Evolutionary conservation across 192 early-diverging fungal genomes (phyloP), one percentile per base, ranked within the genome.

Genomic region (Coemansia sp.): DNA sequence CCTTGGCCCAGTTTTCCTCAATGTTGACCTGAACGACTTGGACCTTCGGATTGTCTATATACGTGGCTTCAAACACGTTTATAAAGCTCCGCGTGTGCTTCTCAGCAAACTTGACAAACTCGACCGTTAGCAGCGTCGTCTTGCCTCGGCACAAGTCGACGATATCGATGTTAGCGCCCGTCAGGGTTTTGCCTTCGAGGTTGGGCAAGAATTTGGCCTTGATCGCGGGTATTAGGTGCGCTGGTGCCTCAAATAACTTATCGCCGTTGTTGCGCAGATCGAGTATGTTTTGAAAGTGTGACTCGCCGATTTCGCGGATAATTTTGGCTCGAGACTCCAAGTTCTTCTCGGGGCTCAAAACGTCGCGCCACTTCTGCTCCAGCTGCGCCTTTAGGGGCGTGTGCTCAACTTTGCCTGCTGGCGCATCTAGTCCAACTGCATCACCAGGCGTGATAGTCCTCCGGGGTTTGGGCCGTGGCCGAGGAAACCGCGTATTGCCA

Each of bases 1-100:
- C 84, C 76, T 85, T 85, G 27, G 74, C 73, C 70, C 66, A 75
- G 50, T 85, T 85, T 66, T 85, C 84, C 61, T 82, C 74, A 34
- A 85, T 68, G n/a, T 85, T 81, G 23, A 78, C 62, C 74, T 70
- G 74, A 45, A 85, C 66, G 2, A 80, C 72, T 53, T 85, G 83
- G n/a, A 69, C 69, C 2, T 62, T 48, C 15, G 61, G 60, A 7
- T 32, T 32, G 36, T 27, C 83, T 17, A 45, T 61, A 67, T 70
- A 73, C 1, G 66, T 31, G n/a, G 64, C 61, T 17, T 77, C 73
- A 41, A 82, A 82, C 31, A 76, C 64, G 21, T 58, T 45, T 19
- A 76, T 71, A 51, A 64, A 82, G 69, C 79, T 82, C 64, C 41
- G 55, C 29, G 79, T 82, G 66, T 82, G 79, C 46, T 68, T 72